These are phyloP conservation scores for Trichophyton equinum DNA, from an alignment of 2,329 filamentous ascomycete genomes.

Conservation along the genomic window DNA sequence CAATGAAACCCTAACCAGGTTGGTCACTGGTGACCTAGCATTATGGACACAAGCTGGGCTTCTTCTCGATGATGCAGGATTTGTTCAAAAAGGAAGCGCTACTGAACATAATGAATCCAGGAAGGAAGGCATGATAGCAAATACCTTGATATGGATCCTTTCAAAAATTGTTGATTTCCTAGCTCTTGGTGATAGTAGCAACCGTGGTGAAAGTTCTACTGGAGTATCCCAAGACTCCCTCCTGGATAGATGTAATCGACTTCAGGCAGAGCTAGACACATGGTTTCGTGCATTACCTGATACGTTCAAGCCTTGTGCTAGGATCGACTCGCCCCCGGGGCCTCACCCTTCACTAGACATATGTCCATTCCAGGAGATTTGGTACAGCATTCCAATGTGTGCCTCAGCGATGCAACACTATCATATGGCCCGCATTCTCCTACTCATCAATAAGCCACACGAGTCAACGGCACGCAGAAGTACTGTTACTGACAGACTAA, in stretches of 20 bases:
- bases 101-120: conserved; percentile 32
- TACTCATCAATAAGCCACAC: conserved; percentile 33
- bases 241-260: conserved; percentile 38
- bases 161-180: conserved; percentile 56
- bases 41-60: conserved; percentile 55
- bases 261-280: conserved; percentile 45
- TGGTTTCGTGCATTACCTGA: conserved; percentile 49
- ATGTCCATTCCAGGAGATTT: conserved; percentile 43
- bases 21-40: conserved; percentile 49
- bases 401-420: conserved; percentile 46
- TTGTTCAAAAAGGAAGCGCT: conserved; percentile 34
- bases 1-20: conserved; percentile 47
- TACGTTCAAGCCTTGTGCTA: conserved; percentile 46
- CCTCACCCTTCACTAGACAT: conserved; percentile 21
- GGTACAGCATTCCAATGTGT: conserved; percentile 55
- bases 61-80: conserved; percentile 42
- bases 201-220: conserved; percentile 19
- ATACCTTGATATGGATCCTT: conserved; percentile 53
- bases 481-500: conserved; percentile 42
- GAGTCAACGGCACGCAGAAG: conserved; percentile 36
- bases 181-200: conserved; percentile 43
- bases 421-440: conserved; percentile 32
- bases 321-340: conserved; percentile 26
- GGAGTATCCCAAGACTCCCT: conserved; percentile 30
- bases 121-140: conserved; percentile 52